Evolutionary conservation across 345 rosid genomes (phyloP).

Genomic region (Arabis alpina): DNA sequence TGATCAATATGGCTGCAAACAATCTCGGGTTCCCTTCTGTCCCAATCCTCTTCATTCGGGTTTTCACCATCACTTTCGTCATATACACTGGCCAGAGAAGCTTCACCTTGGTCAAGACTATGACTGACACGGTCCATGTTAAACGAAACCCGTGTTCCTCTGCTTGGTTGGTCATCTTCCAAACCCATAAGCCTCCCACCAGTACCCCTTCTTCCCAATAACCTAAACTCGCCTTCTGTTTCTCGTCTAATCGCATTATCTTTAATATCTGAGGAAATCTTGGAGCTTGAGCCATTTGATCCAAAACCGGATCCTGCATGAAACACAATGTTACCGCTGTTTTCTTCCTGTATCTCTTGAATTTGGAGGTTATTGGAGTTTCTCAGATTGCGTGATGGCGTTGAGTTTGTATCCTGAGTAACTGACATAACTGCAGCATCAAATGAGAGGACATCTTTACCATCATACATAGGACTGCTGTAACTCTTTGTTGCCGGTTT

Average conservation of each 20-base stretch:
- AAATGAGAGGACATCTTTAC: conserved; percentile 73
- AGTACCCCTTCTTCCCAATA: conserved; percentile 73
- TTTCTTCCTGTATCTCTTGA: conserved; percentile 78
- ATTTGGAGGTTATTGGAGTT: conserved; percentile 22
- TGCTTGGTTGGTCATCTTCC: conserved; percentile 80
- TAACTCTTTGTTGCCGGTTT: conserved; percentile 61
- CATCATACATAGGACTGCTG: conserved; percentile 75
- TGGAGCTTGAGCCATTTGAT: conserved; percentile 58
- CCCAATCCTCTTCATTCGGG: conserved; percentile 71
- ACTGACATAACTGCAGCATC: conserved; percentile 91
- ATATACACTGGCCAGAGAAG: conserved; percentile 57
- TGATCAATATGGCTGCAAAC: conserved; percentile 79
- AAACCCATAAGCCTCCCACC: conserved; percentile 72
- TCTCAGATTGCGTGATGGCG: conserved; percentile 38
- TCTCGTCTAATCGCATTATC: conserved; percentile 95
- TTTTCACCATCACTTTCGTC: conserved; percentile 84
- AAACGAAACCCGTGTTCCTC: conserved; percentile 82
- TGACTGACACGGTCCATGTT: conserved; percentile 55
- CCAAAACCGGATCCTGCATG: conserved; percentile 44
- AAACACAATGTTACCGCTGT: conserved; percentile 41
- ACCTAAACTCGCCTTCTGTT: conserved; percentile 93
- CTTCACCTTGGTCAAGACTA: conserved; percentile 63
- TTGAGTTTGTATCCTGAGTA: conserved; percentile 64
- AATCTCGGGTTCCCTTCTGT: conserved; percentile 84
- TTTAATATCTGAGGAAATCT: conserved; percentile 57